Percentiles rank a stretch among this genome's conserved stretches.
Evolutionary conservation across 1,284 basidiomycete species (phyloP).

Genomic region (Anthracocystis panici-leucophaei): DNA sequence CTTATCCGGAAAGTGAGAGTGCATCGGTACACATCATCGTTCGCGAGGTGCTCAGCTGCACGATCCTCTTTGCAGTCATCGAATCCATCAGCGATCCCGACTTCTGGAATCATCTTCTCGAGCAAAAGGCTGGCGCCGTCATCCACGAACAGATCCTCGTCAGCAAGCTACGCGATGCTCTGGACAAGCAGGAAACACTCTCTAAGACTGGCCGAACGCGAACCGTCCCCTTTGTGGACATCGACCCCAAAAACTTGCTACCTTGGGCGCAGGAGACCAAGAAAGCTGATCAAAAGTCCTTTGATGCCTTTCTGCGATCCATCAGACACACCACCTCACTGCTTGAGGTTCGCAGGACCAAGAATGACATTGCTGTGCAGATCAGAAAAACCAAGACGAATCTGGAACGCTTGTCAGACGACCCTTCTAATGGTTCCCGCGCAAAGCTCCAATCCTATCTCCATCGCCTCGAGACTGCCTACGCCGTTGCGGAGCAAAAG

Average conservation of each 20-base stretch:
- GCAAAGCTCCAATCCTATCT: conserved; percentile 76
- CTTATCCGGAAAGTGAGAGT: conserved; percentile 80
- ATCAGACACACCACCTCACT: conserved; percentile 42
- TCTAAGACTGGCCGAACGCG: conserved; percentile 17
- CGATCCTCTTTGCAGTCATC: conserved; percentile 85
- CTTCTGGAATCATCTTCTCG: conserved; percentile 93
- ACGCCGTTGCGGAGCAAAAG: conserved; percentile 84
- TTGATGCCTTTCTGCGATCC: conserved; percentile 46
- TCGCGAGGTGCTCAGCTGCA: conserved; percentile 85
- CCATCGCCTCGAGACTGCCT: conserved; percentile 87
- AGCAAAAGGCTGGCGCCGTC: conserved; percentile 87
- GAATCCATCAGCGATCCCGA: conserved; percentile 94
- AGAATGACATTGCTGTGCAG: conserved; percentile 55
- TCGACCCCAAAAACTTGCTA: conserved; percentile 26
- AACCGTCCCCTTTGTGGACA: conserved; percentile 19
- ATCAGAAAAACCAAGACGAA: conserved; percentile 55
- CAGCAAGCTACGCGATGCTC: conserved; percentile 72
- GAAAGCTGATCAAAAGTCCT: conserved; percentile 45
- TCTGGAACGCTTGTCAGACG: conserved; percentile 39
- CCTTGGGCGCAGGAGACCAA: conserved; percentile 37
- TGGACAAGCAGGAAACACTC: conserved; percentile 68
- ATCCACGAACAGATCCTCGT: conserved; percentile 84
- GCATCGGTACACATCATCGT: conserved; percentile 78
- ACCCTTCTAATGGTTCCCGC: conserved; percentile 21
- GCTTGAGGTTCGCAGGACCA: conserved; percentile 52